Base-by-base conservation (phyloP, 768 basidiomycete genomes). In the Peribolospora baueri region DNA sequence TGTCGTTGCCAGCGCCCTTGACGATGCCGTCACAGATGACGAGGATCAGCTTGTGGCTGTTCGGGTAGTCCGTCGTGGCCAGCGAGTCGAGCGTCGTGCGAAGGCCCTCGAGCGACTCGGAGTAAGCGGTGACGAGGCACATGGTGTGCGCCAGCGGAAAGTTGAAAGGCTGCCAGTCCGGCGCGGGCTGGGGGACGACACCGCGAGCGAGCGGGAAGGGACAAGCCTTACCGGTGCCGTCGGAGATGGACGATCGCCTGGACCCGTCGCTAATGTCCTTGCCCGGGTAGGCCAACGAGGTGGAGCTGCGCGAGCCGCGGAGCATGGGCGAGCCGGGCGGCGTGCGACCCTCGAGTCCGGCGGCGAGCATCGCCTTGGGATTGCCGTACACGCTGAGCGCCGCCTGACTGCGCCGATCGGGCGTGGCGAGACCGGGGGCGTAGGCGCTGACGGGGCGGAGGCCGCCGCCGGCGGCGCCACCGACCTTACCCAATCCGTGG, bases 11-110 rank as follows among this genome's bases (percentile, higher is more conserved):
- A 38, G 80, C 81, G 63, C 91, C 93, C 71, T 86, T 85, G 65
- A 97, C 93, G 83, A 93, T 86, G 61, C 93, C 93, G 65, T 98
- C 93, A 48, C 86, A 85, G 59, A 97, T 90, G 64, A 98, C 81
- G 57, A 98, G 71, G 59, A 98, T 82, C 54, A 93, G 66, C 64
- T 97, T 97, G 72, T 98, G 93, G 61, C 81, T 84, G 69, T 95
- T 95, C 42, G 93, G 91, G 65, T 95, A 98, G 68, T 97, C 91
- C 40, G 91, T 95, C 3, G 93, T 97, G 5, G 90, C 87, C 46
- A 98, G 75, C 2, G 93, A 95, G 68, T 98, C 93, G n/a, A 98
- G 73, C 0, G 93, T 98, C 13, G 93, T 98, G 45, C 91, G 77
- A 2, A 98, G 72, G 70, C 93, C 93, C 67, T 93, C 90, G 25